phyloP scores from a whole-genome alignment of 805 yeast genomes.

The Candida ascalaphidarum region DNA sequence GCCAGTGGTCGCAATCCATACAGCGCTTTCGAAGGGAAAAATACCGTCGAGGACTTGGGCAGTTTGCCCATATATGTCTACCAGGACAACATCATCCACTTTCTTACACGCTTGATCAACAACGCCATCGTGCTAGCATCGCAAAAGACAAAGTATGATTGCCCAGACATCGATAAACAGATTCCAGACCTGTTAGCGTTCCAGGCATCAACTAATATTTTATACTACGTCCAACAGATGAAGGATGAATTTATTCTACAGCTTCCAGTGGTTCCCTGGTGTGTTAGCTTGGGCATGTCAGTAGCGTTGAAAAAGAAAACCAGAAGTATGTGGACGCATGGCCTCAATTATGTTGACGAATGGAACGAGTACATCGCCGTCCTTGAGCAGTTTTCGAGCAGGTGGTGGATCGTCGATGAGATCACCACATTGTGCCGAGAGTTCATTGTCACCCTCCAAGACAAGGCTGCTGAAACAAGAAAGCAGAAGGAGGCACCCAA shows the following conservation, averaged over 20 bases:
- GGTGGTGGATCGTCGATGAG: slow-evolving; percentile 23
- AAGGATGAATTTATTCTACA: slow-evolving; percentile 11
- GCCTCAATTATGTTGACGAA: slow-evolving; percentile 5
- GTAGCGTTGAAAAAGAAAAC: slow-evolving; percentile 12
- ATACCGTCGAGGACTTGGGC: slow-evolving; percentile 1
- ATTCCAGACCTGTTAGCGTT: slow-evolving; percentile 15
- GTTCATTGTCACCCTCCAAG: too few species aligned
- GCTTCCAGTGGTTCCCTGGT: slow-evolving; percentile 18
- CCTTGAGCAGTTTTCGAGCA: slow-evolving; percentile 11
- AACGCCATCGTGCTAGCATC: slow-evolving; percentile 16
- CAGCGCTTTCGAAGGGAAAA: not conserved
- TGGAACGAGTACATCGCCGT: slow-evolving; percentile 12
- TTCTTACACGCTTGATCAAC: slow-evolving; percentile 18
- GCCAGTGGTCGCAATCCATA: not conserved
- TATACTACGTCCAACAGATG: slow-evolving; percentile 14
- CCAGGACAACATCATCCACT: slow-evolving; percentile 12
- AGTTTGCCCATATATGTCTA: too few species aligned
- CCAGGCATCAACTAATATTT: slow-evolving; percentile 16
- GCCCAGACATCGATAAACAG: slow-evolving; percentile 10
- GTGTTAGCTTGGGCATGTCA: slow-evolving; percentile 18
- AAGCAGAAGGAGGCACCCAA: slow-evolving; percentile 1
- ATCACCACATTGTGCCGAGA: slow-evolving; percentile 13
- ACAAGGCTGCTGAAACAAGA: too few species aligned
- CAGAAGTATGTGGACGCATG: slow-evolving; percentile 1
- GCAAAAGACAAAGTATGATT: slow-evolving; percentile 19